Percentiles rank a stretch among this genome's conserved stretches.
Conservation (phyloP, 768 basidiomycete genomes). For the Tylopilus subfusipes region DNA sequence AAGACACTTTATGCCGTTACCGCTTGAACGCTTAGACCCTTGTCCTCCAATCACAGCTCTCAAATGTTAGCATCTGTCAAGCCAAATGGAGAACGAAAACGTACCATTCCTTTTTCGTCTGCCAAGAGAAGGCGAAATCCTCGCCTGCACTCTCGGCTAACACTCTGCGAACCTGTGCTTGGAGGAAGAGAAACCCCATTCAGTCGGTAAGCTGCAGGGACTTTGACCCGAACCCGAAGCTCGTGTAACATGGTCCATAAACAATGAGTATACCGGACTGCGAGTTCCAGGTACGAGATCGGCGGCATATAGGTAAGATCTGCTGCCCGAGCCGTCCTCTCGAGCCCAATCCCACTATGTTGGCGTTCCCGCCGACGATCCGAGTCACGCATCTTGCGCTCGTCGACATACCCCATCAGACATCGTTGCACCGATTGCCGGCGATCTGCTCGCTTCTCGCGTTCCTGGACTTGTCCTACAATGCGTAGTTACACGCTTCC, state of each 20-base stretch:
- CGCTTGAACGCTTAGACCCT: too few relatives aligned
- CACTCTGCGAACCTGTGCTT: constrained; percentile 17
- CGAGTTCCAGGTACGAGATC: constrained; percentile 60
- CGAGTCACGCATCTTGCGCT: constrained; percentile 60
- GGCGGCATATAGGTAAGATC: constrained; percentile 50
- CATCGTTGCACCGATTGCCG: constrained; percentile 57
- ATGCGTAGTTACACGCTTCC: constrained; percentile 39
- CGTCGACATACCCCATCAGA: constrained; percentile 44
- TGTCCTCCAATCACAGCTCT: constrained; percentile 33
- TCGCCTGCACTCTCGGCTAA: constrained; percentile 26
- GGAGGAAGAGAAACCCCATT: constrained; percentile 49
- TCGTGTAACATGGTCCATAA: constrained; percentile 59
- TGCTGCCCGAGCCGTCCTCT: too few relatives aligned
- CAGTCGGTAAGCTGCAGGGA: constrained; percentile 37
- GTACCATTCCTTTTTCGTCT: too few relatives aligned
- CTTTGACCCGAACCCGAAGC: constrained; percentile 41
- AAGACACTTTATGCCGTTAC: too few relatives aligned
- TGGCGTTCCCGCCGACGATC: constrained; percentile 61
- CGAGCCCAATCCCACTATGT: constrained; percentile 40
- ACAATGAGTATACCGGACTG: constrained; percentile 60
- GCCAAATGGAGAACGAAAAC: too few relatives aligned
- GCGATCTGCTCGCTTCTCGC: constrained; percentile 57
- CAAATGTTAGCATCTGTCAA: too few relatives aligned
- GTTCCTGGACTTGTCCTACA: constrained; percentile 67
- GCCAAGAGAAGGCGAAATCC: too few relatives aligned